Base-by-base conservation (phyloP, 2,329 filamentous ascomycete genomes). In the Ustulina deusta region DNA sequence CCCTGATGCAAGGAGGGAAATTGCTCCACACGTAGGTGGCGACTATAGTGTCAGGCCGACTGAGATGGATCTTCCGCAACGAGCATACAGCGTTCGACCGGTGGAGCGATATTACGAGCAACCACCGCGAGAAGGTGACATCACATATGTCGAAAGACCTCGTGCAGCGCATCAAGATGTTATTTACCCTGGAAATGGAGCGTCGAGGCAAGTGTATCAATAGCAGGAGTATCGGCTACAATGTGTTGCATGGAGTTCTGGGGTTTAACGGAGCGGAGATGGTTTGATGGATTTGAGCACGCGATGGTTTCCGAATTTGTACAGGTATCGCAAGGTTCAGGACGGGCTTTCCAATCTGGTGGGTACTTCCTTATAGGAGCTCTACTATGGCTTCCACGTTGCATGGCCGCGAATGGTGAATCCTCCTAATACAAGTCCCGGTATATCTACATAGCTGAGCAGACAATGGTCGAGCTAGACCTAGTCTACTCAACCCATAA, bases 61-160 rank as follows among this genome's bases (percentile, higher is more conserved):
- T 10, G 78, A 79, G 58, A 71, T 74, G 74, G 70, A 78, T 62
- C 58, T 79, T 69, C 66, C 78, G 17, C 78, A 80, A 52, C 77
- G 78, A 32, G 77, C 80, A 40, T 85, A 82, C 68, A 82, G 81
- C 71, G 78, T 79, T 59, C 80, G 80, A 46, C 82, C 63, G 6
- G 61, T 77, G 52, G 83, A 85, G 63, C 78, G 78, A 58, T 84
- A 83, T 64, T 84, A 84, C 69, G 81, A 81, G 34, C 78, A 79
- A 38, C 77, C 74, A 38, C 77, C 74, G 5, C 74, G 74, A 42
- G 79, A 79, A 22, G 81, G 81, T 54, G 83, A 83, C 42, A 76
- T 83, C 48, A 75, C 81, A 2, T 86, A 83, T 61, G 78, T 84
- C 61, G 83, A 85, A 69, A 79, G 78, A 52, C 82, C 83, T 17